Evolutionary conservation across 768 basidiomycete genomes (phyloP).

Genomic region (Tylopilus felleus): DNA sequence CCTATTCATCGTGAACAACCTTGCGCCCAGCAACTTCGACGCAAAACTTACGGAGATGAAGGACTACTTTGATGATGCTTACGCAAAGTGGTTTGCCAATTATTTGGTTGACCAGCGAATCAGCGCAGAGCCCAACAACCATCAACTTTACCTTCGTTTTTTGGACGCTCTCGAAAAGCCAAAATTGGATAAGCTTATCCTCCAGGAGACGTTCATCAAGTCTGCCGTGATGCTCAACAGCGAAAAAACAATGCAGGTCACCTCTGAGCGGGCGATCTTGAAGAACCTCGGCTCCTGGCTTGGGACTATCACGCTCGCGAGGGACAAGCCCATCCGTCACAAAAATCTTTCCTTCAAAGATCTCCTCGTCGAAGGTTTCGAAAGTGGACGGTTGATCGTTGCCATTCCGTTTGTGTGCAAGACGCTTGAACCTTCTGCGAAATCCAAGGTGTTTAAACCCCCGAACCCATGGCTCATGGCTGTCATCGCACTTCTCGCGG

Average conservation of each 20-base stretch:
- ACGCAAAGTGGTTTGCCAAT: constrained; percentile 95
- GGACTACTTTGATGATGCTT: constrained; percentile 75
- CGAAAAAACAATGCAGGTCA: constrained; percentile 83
- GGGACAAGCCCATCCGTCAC: constrained; percentile 89
- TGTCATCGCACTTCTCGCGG: constrained; percentile 84
- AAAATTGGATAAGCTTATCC: constrained; percentile 65
- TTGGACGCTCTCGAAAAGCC: constrained; percentile 77
- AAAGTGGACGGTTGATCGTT: constrained; percentile 84
- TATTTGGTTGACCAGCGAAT: constrained; percentile 96
- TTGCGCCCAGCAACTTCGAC: constrained; percentile 92
- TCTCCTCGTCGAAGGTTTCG: constrained; percentile 93
- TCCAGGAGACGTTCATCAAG: constrained; percentile 94
- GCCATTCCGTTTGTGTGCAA: constrained; percentile 99
- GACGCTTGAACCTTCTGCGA: constrained; percentile 84
- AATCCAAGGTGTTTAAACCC: constrained; percentile 89
- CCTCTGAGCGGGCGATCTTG: constrained; percentile 78
- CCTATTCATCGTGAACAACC: constrained; percentile 96
- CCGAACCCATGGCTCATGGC: constrained; percentile 99
- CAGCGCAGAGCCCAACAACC: constrained; percentile 96
- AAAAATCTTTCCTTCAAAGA: constrained; percentile 97
- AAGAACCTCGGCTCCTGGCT: constrained; percentile 97
- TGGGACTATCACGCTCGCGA: constrained; percentile 88
- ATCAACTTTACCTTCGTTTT: constrained; percentile 90
- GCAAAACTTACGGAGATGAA: constrained; percentile 83
- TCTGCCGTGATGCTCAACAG: constrained; percentile 84